Base-by-base conservation (phyloP, 1,284 basidiomycete genomes). In the Puccinia novopanici region DNA sequence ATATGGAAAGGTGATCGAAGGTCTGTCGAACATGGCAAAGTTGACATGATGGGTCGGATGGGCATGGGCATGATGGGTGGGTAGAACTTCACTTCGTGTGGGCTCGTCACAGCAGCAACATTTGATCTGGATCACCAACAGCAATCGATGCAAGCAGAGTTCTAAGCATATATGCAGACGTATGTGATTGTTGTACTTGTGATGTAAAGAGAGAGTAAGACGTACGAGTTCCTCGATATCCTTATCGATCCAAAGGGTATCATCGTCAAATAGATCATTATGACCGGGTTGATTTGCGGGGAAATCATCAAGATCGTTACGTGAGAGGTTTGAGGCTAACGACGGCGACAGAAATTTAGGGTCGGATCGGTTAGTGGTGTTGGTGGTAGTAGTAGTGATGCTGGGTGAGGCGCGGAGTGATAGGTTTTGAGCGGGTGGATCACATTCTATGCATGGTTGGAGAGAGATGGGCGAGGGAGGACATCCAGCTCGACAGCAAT, bases 191-290 rank as follows among this genome's bases (percentile, higher is more conserved):
- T 2, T 67, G 12, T n/a, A 10, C 22, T 27, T 52, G 42, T 30
- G 9, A 40, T 12, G 12, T 40, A 12, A 37, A n/a, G 19, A 75
- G 59, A 70, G 24, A 50, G 52, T 40, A 50, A 57, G 10, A 80
- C 45, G 9, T 30, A 80, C 77, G 8, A 80, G 59, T 80, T 80
- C 68, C 27, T 80, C 77, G 30, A 80, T n/a, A 73, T 80, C 77
- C 34, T 80, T 65, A 54, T 80, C 34, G 24, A 65, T 80, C 77
- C 77, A 80, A 37, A 63, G 12, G 6, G 73, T 72, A 34, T 73
- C 57, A n/a, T 73, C 24, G 24, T 72, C 59, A 6, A 73, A 45
- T 63, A 40, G 13, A 37, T 52, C n/a, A 40, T 30, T 55, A n/a
- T 48, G n/a, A 1, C 9, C 17, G 37, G 17, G 12, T 55, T 37